These are phyloP conservation scores for Hypericum perforatum DNA, from an alignment of 345 rosid genomes.

Conservation along the genomic window DNA sequence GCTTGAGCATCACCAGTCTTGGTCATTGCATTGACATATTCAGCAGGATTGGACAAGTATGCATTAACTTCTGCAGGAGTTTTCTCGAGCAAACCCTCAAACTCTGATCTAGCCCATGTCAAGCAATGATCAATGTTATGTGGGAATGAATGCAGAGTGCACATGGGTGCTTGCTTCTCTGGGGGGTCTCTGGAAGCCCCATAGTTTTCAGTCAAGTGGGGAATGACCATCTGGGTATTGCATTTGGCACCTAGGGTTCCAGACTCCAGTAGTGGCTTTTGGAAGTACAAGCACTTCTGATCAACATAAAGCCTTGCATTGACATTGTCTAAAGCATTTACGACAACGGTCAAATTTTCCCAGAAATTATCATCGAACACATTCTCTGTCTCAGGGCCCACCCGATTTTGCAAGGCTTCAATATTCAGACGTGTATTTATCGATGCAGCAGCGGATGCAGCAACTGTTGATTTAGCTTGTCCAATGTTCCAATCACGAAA, in stretches of 20 bases:
- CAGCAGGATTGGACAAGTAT: slow-evolving; percentile 63
- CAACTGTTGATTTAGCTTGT: slow-evolving; percentile 97
- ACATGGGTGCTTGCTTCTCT: slow-evolving; percentile 99
- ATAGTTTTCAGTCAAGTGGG: slow-evolving; percentile 91
- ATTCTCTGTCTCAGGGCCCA: slow-evolving; percentile 85
- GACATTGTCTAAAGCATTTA: slow-evolving; percentile 92
- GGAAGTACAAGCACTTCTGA: slow-evolving; percentile 93
- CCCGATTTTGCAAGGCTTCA: slow-evolving; percentile 94
- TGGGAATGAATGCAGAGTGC: slow-evolving; percentile 96
- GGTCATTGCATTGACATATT: slow-evolving; percentile 53
- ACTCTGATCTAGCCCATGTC: slow-evolving; percentile 99
- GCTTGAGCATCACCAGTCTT: slow-evolving; percentile 98
- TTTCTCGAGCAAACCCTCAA: slow-evolving; percentile 96
- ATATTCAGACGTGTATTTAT: slow-evolving; percentile 66
- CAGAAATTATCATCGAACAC: slow-evolving; percentile 81
- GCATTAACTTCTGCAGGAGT: slow-evolving; percentile 96
- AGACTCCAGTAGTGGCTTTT: slow-evolving; percentile 97
- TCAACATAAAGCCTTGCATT: slow-evolving; percentile 96
- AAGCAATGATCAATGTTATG: slow-evolving; percentile 98
- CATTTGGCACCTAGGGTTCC: slow-evolving; percentile 97
- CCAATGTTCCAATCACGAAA: slow-evolving; percentile 99
- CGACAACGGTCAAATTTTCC: slow-evolving; percentile 74
- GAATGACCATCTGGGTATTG: slow-evolving; percentile 97
- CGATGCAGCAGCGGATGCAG: slow-evolving; percentile 77
- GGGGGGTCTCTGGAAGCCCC: slow-evolving; percentile 99